A percentile compares a stretch with the other conserved stretches of the same genome.
These are phyloP conservation scores for Sordaria brevicollis DNA, from an alignment of 495 filamentous ascomycete genomes.

Conservation along the genomic window DNA sequence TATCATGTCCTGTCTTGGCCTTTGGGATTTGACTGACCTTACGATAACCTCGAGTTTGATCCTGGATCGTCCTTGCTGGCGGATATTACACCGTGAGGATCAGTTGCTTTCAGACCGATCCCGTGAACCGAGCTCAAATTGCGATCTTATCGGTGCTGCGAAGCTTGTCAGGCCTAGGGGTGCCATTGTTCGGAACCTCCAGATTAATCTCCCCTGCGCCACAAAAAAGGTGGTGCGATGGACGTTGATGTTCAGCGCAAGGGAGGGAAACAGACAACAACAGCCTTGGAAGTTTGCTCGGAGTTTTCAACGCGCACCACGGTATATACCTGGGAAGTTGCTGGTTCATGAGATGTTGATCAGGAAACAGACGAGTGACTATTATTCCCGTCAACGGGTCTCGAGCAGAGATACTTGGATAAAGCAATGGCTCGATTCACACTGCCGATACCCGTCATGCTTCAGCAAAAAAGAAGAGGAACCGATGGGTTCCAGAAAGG, in stretches of 20 bases:
- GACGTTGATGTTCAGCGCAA: neutral
- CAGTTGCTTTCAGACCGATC: neutral
- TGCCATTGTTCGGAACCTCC: neutral
- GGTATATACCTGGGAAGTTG: neutral
- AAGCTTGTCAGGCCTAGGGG: neutral
- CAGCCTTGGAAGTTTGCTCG: neutral
- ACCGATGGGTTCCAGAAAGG: neutral
- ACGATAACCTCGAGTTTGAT: neutral
- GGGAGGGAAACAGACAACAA: neutral
- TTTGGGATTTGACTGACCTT: neutral
- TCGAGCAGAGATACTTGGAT: neutral
- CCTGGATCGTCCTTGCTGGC: neutral
- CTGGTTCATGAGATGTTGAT: neutral
- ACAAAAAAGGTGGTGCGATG: neutral
- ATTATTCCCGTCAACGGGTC: neutral
- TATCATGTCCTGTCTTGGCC: neutral
- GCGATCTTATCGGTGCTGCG: neutral
- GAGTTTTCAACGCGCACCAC: neutral
- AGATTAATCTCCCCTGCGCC: neutral
- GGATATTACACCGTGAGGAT: neutral
- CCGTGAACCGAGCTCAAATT: neutral
- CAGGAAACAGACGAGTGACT: no score
- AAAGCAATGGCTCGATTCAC: neutral
- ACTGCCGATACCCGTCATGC: neutral
- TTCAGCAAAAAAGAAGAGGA: neutral